Conservation (phyloP, 495 filamentous ascomycete species). For the Podospora fimiseda region DNA sequence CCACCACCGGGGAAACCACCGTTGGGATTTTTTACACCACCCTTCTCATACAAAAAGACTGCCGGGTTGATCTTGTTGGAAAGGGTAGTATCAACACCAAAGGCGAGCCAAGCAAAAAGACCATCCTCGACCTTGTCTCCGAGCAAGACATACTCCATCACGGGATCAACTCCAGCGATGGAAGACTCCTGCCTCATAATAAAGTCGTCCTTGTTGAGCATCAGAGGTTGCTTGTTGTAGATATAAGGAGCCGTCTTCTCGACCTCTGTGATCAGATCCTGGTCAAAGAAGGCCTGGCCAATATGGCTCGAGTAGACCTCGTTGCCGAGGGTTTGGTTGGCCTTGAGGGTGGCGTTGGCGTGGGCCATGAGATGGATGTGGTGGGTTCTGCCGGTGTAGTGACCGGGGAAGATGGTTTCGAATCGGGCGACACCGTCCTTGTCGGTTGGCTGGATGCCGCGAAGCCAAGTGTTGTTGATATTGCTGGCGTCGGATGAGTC, state of each 20-base stretch:
- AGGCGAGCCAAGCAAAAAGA: constrained; percentile 49
- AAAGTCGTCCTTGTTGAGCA: constrained; percentile 42
- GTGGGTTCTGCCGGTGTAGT: constrained; percentile 43
- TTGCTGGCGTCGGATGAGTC: constrained; percentile 40
- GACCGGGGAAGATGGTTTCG: constrained; percentile 49
- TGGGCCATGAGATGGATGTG: constrained; percentile 46
- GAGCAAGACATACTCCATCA: constrained; percentile 50
- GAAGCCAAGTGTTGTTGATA: constrained; percentile 44
- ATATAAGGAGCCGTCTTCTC: constrained; percentile 51
- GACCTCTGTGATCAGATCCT: constrained; percentile 50
- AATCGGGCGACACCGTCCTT: constrained; percentile 45
- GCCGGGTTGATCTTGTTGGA: constrained; percentile 10
- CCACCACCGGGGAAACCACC: constrained; percentile 2
- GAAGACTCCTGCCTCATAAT: constrained; percentile 38
- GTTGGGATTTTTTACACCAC: constrained; percentile 22
- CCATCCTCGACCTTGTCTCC: constrained; percentile 48
- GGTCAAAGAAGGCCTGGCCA: constrained; percentile 59
- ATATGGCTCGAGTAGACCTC: constrained; percentile 45
- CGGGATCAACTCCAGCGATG: constrained; percentile 40
- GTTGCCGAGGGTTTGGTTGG: constrained; percentile 46
- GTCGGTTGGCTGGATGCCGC: constrained; percentile 45
- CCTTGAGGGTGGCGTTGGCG: constrained; percentile 32
- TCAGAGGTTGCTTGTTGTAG: constrained; percentile 47
- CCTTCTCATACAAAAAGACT: constrained; percentile 6
- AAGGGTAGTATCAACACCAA: constrained; percentile 43